Percentiles rank a stretch among this genome's conserved stretches.
Conservation (phyloP, 768 basidiomycete species). For the Phanerochaete sordida region DNA sequence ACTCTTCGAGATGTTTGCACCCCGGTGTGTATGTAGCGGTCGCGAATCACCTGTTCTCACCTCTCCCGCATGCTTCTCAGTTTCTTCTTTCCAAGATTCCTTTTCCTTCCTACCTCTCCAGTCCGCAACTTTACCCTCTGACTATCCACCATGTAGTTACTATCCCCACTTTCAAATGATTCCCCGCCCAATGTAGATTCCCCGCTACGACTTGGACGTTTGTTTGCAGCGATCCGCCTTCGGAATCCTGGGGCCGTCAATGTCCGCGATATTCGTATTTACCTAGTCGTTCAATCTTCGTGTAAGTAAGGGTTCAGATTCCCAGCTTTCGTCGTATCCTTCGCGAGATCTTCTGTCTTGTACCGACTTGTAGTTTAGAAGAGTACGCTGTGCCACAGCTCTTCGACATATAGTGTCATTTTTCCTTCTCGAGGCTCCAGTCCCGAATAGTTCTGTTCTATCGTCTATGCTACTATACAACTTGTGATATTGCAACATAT, state of each 20-base stretch:
- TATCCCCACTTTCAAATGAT: slow-evolving; percentile 2
- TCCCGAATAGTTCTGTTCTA: neutral
- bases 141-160: neutral
- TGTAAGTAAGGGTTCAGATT: neutral
- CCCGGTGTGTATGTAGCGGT: neutral
- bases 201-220: slow-evolving; percentile 3
- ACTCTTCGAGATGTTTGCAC: neutral
- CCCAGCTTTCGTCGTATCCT: no score
- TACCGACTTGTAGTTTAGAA: no score
- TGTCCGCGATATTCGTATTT: neutral
- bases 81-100: neutral
- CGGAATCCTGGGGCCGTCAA: neutral
- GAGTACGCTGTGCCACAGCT: no score
- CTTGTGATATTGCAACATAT: neutral
- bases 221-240: neutral
- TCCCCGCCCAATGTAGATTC: slow-evolving; percentile 9
- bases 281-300: neutral
- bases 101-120: neutral
- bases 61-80: neutral
- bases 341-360: no score
- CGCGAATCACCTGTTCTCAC: neutral
- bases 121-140: neutral
- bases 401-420: no score
- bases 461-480: neutral
- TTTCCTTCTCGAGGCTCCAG: no score